Conservation (phyloP, 2,329 filamentous ascomycete species). For the Sporothrix phasma region DNA sequence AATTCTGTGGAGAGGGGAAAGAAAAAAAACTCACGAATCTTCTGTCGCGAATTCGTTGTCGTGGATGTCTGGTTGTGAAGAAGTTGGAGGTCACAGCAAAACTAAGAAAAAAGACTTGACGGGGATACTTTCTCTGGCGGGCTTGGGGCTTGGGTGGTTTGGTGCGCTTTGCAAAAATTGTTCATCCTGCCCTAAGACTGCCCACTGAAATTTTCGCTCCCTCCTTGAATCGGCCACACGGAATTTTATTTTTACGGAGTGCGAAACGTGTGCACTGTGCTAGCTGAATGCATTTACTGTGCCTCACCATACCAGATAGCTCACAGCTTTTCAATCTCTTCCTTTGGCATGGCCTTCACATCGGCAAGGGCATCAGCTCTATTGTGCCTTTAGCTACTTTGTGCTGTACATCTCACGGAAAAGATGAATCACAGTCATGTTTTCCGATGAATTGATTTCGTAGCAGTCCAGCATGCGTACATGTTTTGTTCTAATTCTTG, state of each 20-base stretch:
- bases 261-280: background rate
- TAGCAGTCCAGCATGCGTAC: background rate
- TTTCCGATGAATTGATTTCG: no score
- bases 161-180: slow-evolving; percentile 20
- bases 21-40: slow-evolving; percentile 16
- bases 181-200: slow-evolving; percentile 19
- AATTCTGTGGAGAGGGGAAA: background rate
- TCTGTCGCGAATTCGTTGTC: slow-evolving; percentile 15
- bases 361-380: background rate
- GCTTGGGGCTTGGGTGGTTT: slow-evolving; percentile 15
- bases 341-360: background rate
- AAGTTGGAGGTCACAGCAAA: slow-evolving; percentile 15
- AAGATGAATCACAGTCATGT: no score
- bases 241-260: slow-evolving; percentile 16
- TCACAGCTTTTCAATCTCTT: background rate
- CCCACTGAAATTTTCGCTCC: slow-evolving; percentile 13
- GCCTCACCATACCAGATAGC: background rate
- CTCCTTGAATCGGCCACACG: background rate
- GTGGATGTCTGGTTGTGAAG: slow-evolving; percentile 17
- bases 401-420: background rate
- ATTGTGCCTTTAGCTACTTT: background rate
- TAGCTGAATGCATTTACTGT: background rate
- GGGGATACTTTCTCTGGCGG: slow-evolving; percentile 15
- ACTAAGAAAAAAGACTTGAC: slow-evolving; percentile 13
- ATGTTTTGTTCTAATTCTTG: background rate